Base-by-base conservation (phyloP, 2,329 filamentous ascomycete species). In the Scedosporium dehoogii region DNA sequence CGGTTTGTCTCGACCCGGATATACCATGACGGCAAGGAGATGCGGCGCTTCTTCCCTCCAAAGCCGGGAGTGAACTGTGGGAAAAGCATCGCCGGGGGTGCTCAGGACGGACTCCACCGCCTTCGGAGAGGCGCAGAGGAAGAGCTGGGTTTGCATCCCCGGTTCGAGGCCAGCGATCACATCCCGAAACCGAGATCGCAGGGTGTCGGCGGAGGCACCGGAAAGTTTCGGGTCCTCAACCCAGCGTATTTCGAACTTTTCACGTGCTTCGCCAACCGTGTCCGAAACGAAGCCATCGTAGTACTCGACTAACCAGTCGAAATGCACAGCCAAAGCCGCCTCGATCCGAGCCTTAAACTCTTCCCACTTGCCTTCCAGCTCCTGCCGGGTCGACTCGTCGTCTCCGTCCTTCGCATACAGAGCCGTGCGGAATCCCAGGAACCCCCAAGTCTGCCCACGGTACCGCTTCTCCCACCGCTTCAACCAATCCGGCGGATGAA, bases 121-220 rank as follows among this genome's bases (percentile, higher is more conserved):
- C 59, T 62, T 58, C 5, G 65, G 62, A 14, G 66, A 67, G 21
- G 66, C 63, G 63, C 64, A 67, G 21, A 67, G 62, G 42, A 67
- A 67, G 55, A 64, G 60, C 16, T 21, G 25, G 14, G 56, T n/a
- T 44, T 46, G 23, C 14, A 66, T 57, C 18, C 62, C 55, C 3
- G 46, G 5, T 18, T 57, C 58, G 14, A 57, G 56, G 4, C 55
- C 14, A 44, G 62, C 48, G 60, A 59, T 59, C 29, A 58, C 57
- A 33, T 48, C 33, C 14, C 6, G 25, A 55, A 63, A 62, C 4
- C 59, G 48, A 23, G 23, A 23, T 21, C 64, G 64, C 29, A 65
- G 38, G 21, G 55, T 51, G 10, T 62, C 56, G 21, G 59, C 62
- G 44, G 33, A 18, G 3, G 64, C 62, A 12, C 51, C 33, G 12